Conservation (phyloP, 1,284 basidiomycete species). For the Sanguinoderma infundibulare region DNA sequence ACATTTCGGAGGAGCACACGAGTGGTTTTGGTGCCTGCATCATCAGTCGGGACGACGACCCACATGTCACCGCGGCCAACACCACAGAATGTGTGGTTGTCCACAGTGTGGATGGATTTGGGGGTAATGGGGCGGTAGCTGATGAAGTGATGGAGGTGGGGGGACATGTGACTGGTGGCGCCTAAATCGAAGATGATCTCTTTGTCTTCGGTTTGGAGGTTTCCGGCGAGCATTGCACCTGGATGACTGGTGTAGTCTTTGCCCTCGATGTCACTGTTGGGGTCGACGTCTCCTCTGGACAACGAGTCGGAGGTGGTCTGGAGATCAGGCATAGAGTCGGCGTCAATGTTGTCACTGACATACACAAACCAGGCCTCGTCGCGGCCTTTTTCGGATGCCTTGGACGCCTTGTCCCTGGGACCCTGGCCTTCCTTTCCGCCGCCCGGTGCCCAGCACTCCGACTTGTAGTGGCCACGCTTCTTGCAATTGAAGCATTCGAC, state of each 20-base stretch:
- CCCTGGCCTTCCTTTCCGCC: slow-evolving; percentile 32
- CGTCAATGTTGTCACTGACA: background rate
- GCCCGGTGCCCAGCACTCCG: slow-evolving; percentile 33
- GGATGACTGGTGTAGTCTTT: background rate
- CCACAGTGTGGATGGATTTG: slow-evolving; percentile 38
- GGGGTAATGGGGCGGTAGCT: slow-evolving; percentile 34
- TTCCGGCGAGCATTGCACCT: slow-evolving; percentile 1
- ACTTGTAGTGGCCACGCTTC: slow-evolving; percentile 28
- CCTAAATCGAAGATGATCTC: no score
- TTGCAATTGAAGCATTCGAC: slow-evolving; percentile 31
- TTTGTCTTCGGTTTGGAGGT: background rate
- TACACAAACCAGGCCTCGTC: slow-evolving; percentile 11
- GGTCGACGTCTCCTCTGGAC: no score
- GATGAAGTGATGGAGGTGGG: slow-evolving; percentile 38
- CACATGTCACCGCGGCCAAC: slow-evolving; percentile 40
- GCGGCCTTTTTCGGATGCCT: slow-evolving; percentile 2
- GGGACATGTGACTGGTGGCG: no score
- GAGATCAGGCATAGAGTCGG: slow-evolving; percentile 7
- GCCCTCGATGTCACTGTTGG: background rate
- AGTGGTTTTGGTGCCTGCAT: slow-evolving; percentile 24
- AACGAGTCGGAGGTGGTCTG: background rate
- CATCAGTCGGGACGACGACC: slow-evolving; percentile 40
- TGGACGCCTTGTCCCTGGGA: slow-evolving; percentile 21
- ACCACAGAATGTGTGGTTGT: slow-evolving; percentile 39
- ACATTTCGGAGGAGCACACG: slow-evolving; percentile 40